Conservation (phyloP, 2,329 filamentous ascomycete species). For the Nothopassalora personata region DNA sequence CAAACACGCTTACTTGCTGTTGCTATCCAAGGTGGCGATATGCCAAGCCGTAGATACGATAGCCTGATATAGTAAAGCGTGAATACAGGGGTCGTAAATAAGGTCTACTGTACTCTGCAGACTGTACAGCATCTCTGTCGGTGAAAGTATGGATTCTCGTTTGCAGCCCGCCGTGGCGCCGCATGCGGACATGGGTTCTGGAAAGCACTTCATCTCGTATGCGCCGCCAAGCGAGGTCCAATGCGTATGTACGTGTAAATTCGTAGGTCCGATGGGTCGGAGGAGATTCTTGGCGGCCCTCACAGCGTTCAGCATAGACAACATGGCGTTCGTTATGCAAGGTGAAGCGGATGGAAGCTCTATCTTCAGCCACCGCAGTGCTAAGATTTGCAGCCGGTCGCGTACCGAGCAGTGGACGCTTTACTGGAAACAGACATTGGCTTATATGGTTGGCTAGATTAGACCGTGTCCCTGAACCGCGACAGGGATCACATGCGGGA, state of each 20-base stretch:
- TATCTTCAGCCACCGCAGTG: neutral
- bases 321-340: neutral
- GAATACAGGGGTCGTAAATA: no score
- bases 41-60: no score
- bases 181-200: neutral
- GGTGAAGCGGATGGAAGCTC: neutral
- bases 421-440: neutral
- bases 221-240: neutral
- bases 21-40: no score
- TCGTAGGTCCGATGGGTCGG: neutral
- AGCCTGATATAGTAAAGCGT: no score
- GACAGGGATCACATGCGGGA: neutral
- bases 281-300: neutral
- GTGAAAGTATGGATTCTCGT: slow-evolving; percentile 2
- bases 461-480: neutral
- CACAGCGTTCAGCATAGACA: neutral
- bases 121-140: slow-evolving; percentile 6
- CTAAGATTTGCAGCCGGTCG: neutral
- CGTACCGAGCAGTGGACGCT: neutral
- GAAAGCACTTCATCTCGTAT: neutral
- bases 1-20: no score
- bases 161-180: neutral
- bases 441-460: neutral
- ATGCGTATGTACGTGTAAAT: neutral
- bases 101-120: no score